These are phyloP conservation scores for Leishmania gerbilli DNA, from an alignment of 208 protist species.

Conservation along the genomic window DNA sequence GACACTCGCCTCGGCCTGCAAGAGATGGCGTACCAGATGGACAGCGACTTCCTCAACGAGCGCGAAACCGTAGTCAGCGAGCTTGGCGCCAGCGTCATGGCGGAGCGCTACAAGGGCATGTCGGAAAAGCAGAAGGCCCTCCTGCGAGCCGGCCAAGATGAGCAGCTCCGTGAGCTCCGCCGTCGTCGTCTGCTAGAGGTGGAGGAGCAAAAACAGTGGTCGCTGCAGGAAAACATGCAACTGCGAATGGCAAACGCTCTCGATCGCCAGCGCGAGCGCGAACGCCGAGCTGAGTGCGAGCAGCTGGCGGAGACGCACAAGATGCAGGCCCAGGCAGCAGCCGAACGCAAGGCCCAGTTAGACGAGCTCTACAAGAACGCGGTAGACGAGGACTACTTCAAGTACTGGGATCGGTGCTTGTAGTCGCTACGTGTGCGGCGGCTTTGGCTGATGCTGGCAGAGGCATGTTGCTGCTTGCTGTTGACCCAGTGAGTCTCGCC, in stretches of 20 bases:
- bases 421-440: constrained; percentile 25
- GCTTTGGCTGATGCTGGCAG: not conserved
- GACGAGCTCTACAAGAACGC: constrained; percentile 86
- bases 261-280: constrained; percentile 83
- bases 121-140: constrained; percentile 49
- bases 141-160: constrained; percentile 68
- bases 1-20: constrained; percentile 82
- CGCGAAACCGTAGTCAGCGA: constrained; percentile 72
- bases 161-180: constrained; percentile 79
- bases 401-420: constrained; percentile 87
- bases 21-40: constrained; percentile 90
- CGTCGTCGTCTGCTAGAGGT: constrained; percentile 85
- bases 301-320: constrained; percentile 64
- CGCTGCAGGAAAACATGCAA: constrained; percentile 89
- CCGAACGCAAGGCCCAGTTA: constrained; percentile 54
- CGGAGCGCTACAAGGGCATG: constrained; percentile 86
- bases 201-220: constrained; percentile 88
- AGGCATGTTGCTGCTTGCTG: not conserved
- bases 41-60: constrained; percentile 92
- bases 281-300: constrained; percentile 72
- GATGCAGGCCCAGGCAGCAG: constrained; percentile 58
- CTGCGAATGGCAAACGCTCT: constrained; percentile 86
- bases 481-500: not conserved
- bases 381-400: constrained; percentile 93
- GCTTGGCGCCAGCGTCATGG: constrained; percentile 73